Conservation (phyloP, 164 flowering plant genomes). For the Sextonia rubra region DNA sequence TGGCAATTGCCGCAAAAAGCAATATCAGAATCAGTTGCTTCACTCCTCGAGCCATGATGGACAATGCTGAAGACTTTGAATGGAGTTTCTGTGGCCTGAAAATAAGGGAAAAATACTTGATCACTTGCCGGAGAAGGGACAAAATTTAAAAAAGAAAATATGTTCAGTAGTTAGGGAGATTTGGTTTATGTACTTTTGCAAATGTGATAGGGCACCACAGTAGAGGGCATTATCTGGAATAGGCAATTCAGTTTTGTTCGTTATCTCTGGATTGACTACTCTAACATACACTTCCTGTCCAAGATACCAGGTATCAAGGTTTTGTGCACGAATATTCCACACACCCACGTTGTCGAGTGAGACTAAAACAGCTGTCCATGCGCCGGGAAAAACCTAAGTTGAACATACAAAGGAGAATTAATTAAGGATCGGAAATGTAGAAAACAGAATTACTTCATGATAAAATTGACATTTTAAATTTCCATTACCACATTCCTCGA, state of each 20-base stretch:
- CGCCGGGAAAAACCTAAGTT: slow-evolving; percentile 84
- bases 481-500: not conserved
- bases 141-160: not conserved
- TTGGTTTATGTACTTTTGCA: slow-evolving; percentile 57
- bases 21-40: not conserved
- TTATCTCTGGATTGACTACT: slow-evolving; percentile 72
- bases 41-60: slow-evolving; percentile 9
- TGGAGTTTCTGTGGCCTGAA: slow-evolving; percentile 46
- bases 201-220: slow-evolving; percentile 59
- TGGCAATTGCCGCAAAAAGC: slow-evolving; percentile 7
- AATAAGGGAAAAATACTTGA: not conserved
- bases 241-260: slow-evolving; percentile 70
- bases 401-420: not conserved
- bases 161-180: not conserved
- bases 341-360: slow-evolving; percentile 92
- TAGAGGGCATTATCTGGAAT: slow-evolving; percentile 73
- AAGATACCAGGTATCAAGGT: slow-evolving; percentile 88
- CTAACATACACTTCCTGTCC: slow-evolving; percentile 85
- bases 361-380: slow-evolving; percentile 85
- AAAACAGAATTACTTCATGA: not conserved
- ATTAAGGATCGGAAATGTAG: not conserved
- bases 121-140: not conserved
- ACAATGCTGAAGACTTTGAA: slow-evolving; percentile 32
- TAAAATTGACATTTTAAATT: too few relatives aligned
- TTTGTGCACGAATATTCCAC: slow-evolving; percentile 89